These are phyloP conservation scores for Abrus pulchellus DNA, from an alignment of 306 rosid species.

Conservation along the genomic window DNA sequence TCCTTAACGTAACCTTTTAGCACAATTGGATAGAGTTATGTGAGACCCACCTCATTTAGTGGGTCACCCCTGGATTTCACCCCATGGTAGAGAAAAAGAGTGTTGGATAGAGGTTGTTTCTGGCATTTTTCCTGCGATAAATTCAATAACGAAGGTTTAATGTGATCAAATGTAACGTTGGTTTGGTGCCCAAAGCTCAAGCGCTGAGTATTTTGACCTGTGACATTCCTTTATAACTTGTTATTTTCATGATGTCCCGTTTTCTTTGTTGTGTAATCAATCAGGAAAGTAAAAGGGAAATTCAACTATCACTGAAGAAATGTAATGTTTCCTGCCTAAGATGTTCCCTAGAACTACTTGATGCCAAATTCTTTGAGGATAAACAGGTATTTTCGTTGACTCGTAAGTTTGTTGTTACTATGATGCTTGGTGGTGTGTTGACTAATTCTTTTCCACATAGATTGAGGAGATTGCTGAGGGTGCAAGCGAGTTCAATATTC, in stretches of 20 bases:
- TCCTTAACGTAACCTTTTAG: background rate
- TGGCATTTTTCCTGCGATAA: slow-evolving; percentile 5
- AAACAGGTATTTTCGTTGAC: slow-evolving; percentile 55
- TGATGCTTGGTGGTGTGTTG: slow-evolving; percentile 27
- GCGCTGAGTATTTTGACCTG: background rate
- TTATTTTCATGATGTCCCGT: slow-evolving; percentile 15
- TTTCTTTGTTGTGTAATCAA: slow-evolving; percentile 33
- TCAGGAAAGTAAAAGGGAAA: slow-evolving; percentile 62
- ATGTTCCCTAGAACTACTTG: slow-evolving; percentile 63
- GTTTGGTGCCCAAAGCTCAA: slow-evolving; percentile 17
- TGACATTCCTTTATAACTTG: slow-evolving; percentile 1
- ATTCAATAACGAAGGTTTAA: slow-evolving; percentile 16
- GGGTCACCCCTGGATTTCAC: background rate
- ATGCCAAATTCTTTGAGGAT: slow-evolving; percentile 70
- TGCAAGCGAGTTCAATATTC: slow-evolving; percentile 62
- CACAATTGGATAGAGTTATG: background rate
- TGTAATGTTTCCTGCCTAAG: slow-evolving; percentile 50
- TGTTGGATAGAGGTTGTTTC: background rate
- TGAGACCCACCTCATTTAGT: background rate
- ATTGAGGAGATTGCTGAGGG: slow-evolving; percentile 63
- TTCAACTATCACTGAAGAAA: slow-evolving; percentile 38
- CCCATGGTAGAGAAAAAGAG: background rate
- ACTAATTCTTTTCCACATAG: slow-evolving; percentile 48
- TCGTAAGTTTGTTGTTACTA: slow-evolving; percentile 9
- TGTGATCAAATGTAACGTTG: background rate